Percentiles rank a stretch among this genome's conserved stretches.
phyloP scores from a whole-genome alignment of 176 grass and related monocot species.

The Ananas comosus region DNA sequence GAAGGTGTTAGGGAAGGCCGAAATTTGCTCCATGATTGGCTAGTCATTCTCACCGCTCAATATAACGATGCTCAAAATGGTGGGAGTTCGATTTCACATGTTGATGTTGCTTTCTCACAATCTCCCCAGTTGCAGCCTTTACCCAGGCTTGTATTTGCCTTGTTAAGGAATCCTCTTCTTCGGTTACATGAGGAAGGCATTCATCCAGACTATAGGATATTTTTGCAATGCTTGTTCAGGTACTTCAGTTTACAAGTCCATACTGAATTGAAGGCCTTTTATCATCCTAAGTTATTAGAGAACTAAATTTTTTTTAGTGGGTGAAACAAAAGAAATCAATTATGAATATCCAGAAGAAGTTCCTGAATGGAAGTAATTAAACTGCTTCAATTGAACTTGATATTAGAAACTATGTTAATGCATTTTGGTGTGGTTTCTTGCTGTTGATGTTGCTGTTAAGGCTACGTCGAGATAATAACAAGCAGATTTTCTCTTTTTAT shows the following conservation, averaged over 20 bases:
- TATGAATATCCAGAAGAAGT: too few relatives aligned
- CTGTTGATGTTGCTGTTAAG: too few relatives aligned
- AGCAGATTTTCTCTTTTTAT: not conserved
- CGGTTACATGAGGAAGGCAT: constrained; percentile 90
- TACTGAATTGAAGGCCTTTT: not conserved
- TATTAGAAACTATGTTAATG: not conserved
- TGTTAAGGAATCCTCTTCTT: constrained; percentile 85
- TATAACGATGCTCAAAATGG: constrained; percentile 50
- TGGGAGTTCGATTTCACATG: constrained; percentile 32
- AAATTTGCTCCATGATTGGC: constrained; percentile 73
- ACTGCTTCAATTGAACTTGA: too few relatives aligned
- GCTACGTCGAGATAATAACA: not conserved
- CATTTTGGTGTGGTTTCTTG: not conserved
- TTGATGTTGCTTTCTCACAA: constrained; percentile 82
- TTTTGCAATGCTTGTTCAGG: constrained; percentile 96
- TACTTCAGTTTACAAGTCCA: constrained; percentile 20
- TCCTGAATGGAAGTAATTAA: too few relatives aligned
- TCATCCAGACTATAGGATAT: constrained; percentile 97
- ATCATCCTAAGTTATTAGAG: not conserved
- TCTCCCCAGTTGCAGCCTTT: constrained; percentile 69
- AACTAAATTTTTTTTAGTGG: not conserved
- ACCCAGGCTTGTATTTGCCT: constrained; percentile 77
- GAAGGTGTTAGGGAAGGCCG: constrained; percentile 87
- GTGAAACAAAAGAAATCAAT: too few relatives aligned
- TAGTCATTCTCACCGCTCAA: constrained; percentile 68